phyloP scores from a whole-genome alignment of 495 filamentous ascomycete genomes.

The Aspergillus panamensis region DNA sequence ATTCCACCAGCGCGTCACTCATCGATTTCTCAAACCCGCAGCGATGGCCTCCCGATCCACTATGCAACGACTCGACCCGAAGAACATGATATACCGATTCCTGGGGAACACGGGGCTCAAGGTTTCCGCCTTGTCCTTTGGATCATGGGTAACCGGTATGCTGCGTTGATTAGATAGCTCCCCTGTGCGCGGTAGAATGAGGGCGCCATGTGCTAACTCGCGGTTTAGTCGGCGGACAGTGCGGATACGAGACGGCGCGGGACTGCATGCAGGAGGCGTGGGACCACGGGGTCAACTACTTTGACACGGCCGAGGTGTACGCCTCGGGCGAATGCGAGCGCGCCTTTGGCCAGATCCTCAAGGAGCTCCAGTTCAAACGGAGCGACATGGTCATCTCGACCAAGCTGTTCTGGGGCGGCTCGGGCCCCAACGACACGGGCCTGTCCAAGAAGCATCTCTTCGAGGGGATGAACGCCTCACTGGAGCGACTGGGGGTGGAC shows the following conservation, averaged over 20 bases:
- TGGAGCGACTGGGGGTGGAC: constrained; percentile 66
- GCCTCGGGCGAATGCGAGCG: constrained; percentile 64
- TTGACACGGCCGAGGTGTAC: constrained; percentile 56
- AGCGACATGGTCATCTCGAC: constrained; percentile 81
- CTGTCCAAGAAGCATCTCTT: constrained; percentile 82
- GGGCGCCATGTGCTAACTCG: too few species aligned
- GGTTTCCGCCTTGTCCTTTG: neutral
- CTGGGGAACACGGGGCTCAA: neutral
- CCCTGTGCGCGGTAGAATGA: too few species aligned
- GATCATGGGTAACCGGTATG: constrained; percentile 4
- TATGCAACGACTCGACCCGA: too few species aligned
- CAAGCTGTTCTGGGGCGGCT: constrained; percentile 75
- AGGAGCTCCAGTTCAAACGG: constrained; percentile 60
- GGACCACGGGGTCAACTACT: constrained; percentile 70
- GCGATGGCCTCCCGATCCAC: too few species aligned
- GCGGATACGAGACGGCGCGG: constrained; percentile 60
- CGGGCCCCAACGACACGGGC: constrained; percentile 71
- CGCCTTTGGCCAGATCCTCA: constrained; percentile 68
- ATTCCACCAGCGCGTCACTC: too few species aligned
- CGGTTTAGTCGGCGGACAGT: too few species aligned
- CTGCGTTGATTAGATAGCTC: too few species aligned
- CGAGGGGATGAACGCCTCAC: constrained; percentile 61
- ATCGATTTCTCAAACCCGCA: too few species aligned
- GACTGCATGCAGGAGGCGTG: constrained; percentile 71
- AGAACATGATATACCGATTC: neutral